Base-by-base conservation (phyloP, 2,329 filamentous ascomycete genomes). In the Emmonsiellopsis sp. region DNA sequence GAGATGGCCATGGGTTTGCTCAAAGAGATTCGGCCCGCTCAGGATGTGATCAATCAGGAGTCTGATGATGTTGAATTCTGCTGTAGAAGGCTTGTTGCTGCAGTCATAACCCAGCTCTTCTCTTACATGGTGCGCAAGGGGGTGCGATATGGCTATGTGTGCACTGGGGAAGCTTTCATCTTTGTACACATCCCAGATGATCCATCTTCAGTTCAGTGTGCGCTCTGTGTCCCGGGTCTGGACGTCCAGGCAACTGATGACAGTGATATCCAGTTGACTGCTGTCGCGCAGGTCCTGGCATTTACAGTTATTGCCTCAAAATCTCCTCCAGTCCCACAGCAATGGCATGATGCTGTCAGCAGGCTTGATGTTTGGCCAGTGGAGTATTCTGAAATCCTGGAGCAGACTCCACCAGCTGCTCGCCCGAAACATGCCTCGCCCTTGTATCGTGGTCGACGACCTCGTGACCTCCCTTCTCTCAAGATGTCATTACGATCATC, bases 261-360 rank as follows among this genome's bases (percentile, higher is more conserved):
- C 31, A 61, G 54, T 9, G 61, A 63, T 52, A 65, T 73, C 17
- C 59, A 72, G 55, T 59, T 58, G 17, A 74, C 69, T 0, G 68
- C 71, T 21, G 64, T 69, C 46, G 65, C 66, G 1, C 66, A 72
- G 55, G 65, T 71, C 31, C 70, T 74, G 49, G 65, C 69, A 43
- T 72, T 74, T 47, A 53, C 53, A 17, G 6, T 59, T 13, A 49
- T 17, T 13, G 56, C 57, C 2, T 48, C 58, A 13, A 17, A 31
- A 5, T 17, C 43, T 5, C 34, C 39, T 1, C 21, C 52, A 32
- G 46, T 49, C 27, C 27, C 42, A 1, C 53, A 57, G 43, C 7
- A 31, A 11, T 59, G 57, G 57, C 32, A 51, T 36, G 53, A 54
- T 49, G 49, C 48, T 9, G 50, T 43, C 32, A n/a, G 33, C 54